phyloP scores from a whole-genome alignment of 495 filamentous ascomycete genomes.

The Daldinia childiae region DNA sequence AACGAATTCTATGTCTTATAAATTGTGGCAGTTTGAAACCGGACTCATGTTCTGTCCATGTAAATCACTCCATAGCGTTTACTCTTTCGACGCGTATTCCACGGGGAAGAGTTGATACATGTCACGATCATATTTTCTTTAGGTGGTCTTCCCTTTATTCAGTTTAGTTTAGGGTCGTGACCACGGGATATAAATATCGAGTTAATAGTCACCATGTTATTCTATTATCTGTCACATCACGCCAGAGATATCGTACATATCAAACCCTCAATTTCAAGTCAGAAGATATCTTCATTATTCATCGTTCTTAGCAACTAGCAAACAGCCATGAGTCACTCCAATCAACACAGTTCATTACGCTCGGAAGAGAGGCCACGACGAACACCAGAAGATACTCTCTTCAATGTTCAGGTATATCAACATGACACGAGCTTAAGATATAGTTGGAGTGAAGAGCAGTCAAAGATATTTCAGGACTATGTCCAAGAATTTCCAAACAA shows the following conservation, averaged over 20 bases:
- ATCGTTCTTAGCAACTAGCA: not conserved
- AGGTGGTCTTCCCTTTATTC: not conserved
- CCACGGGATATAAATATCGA: not conserved
- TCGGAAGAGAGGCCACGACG: not conserved
- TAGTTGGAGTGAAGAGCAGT: not conserved
- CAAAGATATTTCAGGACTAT: not conserved
- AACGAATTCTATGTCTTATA: not conserved
- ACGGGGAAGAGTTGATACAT: not conserved
- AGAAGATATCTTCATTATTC: not conserved
- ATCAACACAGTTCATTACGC: not conserved
- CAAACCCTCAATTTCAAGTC: not conserved
- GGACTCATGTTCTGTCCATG: not conserved
- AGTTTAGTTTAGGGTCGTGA: not conserved
- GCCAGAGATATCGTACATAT: not conserved
- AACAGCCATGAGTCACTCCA: not conserved
- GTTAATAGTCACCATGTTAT: not conserved
- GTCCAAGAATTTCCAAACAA: not conserved
- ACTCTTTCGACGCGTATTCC: not conserved
- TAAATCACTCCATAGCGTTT: not conserved
- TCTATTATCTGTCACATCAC: not conserved
- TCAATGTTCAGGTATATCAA: not conserved
- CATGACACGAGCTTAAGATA: not conserved
- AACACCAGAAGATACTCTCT: not conserved
- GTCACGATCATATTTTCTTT: not conserved
- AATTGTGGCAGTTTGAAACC: not conserved